Percentiles rank a stretch among this genome's conserved stretches.
These are phyloP conservation scores for Drosera capensis DNA, from an alignment of 148 eudicot species.

Conservation along the genomic window DNA sequence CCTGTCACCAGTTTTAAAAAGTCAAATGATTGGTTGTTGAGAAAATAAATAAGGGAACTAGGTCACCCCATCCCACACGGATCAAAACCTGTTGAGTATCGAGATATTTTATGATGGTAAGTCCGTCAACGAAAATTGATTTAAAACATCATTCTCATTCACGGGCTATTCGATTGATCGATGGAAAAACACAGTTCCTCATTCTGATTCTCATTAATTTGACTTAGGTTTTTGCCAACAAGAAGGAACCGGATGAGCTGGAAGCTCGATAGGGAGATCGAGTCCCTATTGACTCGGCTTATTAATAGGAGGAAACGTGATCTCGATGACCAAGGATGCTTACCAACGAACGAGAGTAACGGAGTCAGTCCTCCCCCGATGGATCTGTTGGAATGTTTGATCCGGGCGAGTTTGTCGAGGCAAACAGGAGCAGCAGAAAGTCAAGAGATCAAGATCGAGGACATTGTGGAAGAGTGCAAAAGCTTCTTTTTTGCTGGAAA, in stretches of 20 bases:
- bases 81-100: too few species aligned
- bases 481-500: slow-evolving; percentile 59
- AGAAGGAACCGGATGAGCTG: slow-evolving; percentile 39
- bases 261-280: slow-evolving; percentile 36
- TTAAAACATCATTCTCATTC: too few species aligned
- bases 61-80: not conserved
- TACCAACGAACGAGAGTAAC: not conserved
- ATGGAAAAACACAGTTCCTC: not conserved
- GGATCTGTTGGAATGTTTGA: slow-evolving; percentile 36
- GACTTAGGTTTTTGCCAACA: slow-evolving; percentile 42
- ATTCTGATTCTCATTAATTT: not conserved
- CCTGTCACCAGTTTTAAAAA: too few species aligned
- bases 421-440: not conserved
- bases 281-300: slow-evolving; percentile 20
- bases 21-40: too few species aligned
- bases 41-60: not conserved
- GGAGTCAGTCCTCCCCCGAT: slow-evolving; percentile 14
- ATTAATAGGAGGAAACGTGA: slow-evolving; percentile 20
- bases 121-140: too few species aligned
- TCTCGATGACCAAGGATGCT: not conserved
- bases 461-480: slow-evolving; percentile 56
- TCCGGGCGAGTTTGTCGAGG: slow-evolving; percentile 15
- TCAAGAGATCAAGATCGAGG: slow-evolving; percentile 9
- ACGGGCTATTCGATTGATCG: too few species aligned
- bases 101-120: too few species aligned